Evolutionary conservation across 2,329 filamentous ascomycete species (phyloP).

Genomic region (Microdochium trichocladiopsis): DNA sequence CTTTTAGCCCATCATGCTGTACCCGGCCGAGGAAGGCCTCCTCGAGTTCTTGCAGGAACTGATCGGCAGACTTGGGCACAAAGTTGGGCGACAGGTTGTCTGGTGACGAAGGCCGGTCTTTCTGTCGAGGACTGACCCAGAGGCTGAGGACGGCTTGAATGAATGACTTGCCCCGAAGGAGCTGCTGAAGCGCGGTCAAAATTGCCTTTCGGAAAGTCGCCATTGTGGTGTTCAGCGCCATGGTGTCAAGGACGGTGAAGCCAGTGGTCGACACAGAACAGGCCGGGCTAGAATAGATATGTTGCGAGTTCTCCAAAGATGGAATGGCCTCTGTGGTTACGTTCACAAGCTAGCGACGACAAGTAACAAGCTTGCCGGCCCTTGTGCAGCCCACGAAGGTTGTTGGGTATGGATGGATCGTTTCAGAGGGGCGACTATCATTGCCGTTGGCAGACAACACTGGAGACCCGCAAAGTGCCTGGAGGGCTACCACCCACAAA

Average conservation of each 20-base stretch:
- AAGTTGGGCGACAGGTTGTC: slow-evolving; percentile 7
- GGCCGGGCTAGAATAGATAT: neutral
- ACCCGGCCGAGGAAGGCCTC: slow-evolving; percentile 40
- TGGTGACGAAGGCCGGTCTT: slow-evolving; percentile 12
- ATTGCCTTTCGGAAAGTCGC: slow-evolving; percentile 46
- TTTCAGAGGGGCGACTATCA: neutral
- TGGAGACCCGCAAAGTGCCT: neutral
- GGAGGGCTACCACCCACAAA: neutral
- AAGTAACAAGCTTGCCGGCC: neutral
- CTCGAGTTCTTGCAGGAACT: slow-evolving; percentile 52
- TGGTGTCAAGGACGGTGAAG: slow-evolving; percentile 34
- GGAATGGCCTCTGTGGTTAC: neutral
- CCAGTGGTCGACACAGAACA: slow-evolving; percentile 8
- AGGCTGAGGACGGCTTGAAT: slow-evolving; percentile 49
- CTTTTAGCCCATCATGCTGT: slow-evolving; percentile 33
- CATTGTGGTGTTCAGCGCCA: slow-evolving; percentile 46
- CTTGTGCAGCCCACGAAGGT: neutral
- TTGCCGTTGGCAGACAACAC: neutral
- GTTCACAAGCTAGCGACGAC: neutral
- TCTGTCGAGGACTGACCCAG: slow-evolving; percentile 35
- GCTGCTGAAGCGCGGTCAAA: slow-evolving; percentile 48
- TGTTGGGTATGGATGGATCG: neutral
- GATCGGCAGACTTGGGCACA: slow-evolving; percentile 26
- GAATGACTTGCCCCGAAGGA: slow-evolving; percentile 52
- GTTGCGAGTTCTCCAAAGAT: neutral